Evolutionary conservation across 768 basidiomycete genomes (phyloP).

Genomic region (Imleria badia): DNA sequence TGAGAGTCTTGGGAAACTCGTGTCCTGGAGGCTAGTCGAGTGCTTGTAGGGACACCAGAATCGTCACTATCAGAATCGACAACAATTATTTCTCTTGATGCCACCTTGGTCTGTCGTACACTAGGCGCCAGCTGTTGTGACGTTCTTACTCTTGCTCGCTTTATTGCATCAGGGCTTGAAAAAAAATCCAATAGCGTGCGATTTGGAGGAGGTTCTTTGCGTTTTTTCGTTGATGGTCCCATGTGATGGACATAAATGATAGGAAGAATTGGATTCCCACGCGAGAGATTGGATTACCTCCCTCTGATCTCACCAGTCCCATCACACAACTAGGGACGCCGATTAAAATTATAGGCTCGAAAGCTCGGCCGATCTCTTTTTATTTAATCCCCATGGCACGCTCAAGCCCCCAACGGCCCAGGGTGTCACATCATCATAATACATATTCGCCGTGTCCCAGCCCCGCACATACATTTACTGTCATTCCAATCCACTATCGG

Average conservation of each 20-base stretch:
- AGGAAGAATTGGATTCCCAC: no score
- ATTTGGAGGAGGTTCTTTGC: slow-evolving; percentile 30
- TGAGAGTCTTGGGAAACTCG: neutral
- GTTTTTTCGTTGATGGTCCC: slow-evolving; percentile 39
- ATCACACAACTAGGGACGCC: no score
- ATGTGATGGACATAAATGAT: no score
- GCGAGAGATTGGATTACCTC: no score
- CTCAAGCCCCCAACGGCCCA: no score
- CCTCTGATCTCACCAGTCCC: no score
- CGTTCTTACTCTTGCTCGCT: slow-evolving; percentile 18
- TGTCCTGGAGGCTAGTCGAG: neutral
- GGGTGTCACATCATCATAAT: neutral
- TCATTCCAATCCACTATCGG: neutral
- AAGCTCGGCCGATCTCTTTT: no score
- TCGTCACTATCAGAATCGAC: slow-evolving; percentile 64
- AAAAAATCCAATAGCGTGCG: slow-evolving; percentile 52
- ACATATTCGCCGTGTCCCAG: neutral
- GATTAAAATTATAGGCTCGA: no score
- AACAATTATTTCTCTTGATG: slow-evolving; percentile 48
- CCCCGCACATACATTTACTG: neutral
- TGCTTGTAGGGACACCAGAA: neutral
- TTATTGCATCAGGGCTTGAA: slow-evolving; percentile 20
- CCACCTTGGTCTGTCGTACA: neutral
- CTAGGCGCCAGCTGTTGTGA: neutral
- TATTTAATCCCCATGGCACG: no score